Percentiles rank a stretch among this genome's conserved stretches.
Evolutionary conservation across 1,284 basidiomycete species (phyloP).

Genomic region (Sanguinoderma infundibulare): DNA sequence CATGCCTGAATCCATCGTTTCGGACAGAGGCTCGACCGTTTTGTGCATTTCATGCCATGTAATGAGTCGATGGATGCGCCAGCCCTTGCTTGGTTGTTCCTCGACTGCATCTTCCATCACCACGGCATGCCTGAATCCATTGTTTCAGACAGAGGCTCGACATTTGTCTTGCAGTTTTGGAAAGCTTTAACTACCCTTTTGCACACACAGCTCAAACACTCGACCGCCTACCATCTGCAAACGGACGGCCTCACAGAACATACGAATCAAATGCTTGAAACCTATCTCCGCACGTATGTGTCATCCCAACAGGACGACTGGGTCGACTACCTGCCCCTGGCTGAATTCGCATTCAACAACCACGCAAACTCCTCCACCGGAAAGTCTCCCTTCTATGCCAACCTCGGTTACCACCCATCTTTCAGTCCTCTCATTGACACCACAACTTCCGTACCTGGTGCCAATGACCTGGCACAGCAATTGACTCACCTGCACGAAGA

Average conservation of each 20-base stretch:
- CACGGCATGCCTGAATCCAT: constrained; percentile 46
- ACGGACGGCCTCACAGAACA: constrained; percentile 43
- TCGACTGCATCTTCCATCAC: constrained; percentile 12
- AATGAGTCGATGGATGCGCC: constrained; percentile 32
- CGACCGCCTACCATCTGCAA: constrained; percentile 42
- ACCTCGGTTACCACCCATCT: constrained; percentile 39
- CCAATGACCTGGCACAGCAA: constrained; percentile 20
- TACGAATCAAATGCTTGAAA: constrained; percentile 38
- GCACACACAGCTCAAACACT: constrained; percentile 19
- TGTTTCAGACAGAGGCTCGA: constrained; percentile 44
- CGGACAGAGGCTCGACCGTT: constrained; percentile 16
- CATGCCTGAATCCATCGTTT: constrained; percentile 43
- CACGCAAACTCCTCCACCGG: constrained; percentile 36
- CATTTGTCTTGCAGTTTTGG: constrained; percentile 50
- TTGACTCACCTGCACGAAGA: constrained; percentile 30
- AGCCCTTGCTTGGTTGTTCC: constrained; percentile 32
- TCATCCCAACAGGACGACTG: constrained; percentile 51
- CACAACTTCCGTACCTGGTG: constrained; percentile 9
- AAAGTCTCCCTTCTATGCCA: constrained; percentile 46
- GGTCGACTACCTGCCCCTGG: constrained; percentile 44
- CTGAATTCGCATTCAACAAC: constrained; percentile 42
- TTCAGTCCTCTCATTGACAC: constrained; percentile 33
- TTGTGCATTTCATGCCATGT: constrained; percentile 35
- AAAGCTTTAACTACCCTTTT: constrained; percentile 37
- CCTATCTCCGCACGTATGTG: constrained; percentile 41